Evolutionary conservation across 2,329 filamentous ascomycete genomes (phyloP).

Genomic region (Apiospora pterosperma): DNA sequence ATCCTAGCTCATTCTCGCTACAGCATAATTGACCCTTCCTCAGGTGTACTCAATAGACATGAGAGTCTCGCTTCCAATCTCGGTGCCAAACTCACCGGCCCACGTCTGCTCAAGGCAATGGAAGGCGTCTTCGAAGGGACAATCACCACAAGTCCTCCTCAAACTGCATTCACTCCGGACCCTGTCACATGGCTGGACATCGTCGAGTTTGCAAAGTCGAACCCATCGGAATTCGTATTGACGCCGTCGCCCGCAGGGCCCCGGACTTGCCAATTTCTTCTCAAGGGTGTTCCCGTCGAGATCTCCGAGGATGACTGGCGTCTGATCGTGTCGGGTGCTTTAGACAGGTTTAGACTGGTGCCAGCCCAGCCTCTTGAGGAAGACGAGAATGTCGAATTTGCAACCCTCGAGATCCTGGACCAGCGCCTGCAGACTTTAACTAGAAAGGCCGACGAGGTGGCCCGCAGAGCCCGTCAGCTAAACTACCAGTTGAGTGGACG

Average conservation of each 20-base stretch:
- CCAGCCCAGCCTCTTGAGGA: constrained; percentile 78
- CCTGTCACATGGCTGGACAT: constrained; percentile 79
- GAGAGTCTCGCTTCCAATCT: constrained; percentile 85
- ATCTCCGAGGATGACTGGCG: constrained; percentile 87
- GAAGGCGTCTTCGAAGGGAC: constrained; percentile 82
- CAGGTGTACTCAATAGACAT: constrained; percentile 75
- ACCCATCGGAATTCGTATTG: constrained; percentile 74
- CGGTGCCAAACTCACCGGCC: constrained; percentile 77
- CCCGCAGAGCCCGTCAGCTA: constrained; percentile 63
- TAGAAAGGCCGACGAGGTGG: constrained; percentile 74
- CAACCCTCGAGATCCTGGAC: constrained; percentile 80
- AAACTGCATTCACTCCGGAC: constrained; percentile 54
- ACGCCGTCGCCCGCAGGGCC: constrained; percentile 65
- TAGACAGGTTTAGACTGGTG: constrained; percentile 70
- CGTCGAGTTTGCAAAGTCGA: constrained; percentile 77
- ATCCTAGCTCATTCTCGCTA: constrained; percentile 3
- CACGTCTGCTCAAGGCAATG: constrained; percentile 80
- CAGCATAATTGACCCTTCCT: constrained; percentile 5
- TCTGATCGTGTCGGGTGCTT: constrained; percentile 76
- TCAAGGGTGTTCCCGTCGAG: constrained; percentile 78
- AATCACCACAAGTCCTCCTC: constrained; percentile 51
- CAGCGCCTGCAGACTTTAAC: constrained; percentile 73
- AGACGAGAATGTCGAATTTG: constrained; percentile 82
- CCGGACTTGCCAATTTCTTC: constrained; percentile 75
- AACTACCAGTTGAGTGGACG: constrained; percentile 77